These are phyloP conservation scores for Ophiosphaerella korrae DNA, from an alignment of 2,329 filamentous ascomycete species.

Conservation along the genomic window DNA sequence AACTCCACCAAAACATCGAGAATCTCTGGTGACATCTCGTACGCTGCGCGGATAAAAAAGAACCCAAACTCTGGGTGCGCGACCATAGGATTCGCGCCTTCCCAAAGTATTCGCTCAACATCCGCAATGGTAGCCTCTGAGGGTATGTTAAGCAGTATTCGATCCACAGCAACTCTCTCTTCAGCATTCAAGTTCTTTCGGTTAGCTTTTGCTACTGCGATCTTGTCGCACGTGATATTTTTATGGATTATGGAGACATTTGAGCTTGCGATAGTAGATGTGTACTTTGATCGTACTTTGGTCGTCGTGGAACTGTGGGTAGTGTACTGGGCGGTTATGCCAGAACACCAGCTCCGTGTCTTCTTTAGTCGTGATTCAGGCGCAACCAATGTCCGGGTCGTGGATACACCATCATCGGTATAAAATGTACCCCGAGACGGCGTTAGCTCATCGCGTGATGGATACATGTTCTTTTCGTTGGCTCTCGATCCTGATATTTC, in stretches of 20 bases:
- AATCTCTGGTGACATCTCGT: slow-evolving; percentile 29
- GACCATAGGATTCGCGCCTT: slow-evolving; percentile 39
- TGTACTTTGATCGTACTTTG: slow-evolving; percentile 15
- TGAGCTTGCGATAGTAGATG: slow-evolving; percentile 29
- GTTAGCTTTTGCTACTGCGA: slow-evolving; percentile 34
- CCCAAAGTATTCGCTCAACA: slow-evolving; percentile 37
- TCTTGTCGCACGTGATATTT: slow-evolving; percentile 33
- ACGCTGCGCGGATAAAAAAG: slow-evolving; percentile 37
- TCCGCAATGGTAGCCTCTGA: slow-evolving; percentile 25
- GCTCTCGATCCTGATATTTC: slow-evolving; percentile 9
- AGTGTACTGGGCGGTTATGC: slow-evolving; percentile 14
- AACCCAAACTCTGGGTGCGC: slow-evolving; percentile 35
- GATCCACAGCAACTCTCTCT: slow-evolving; percentile 35
- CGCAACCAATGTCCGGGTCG: slow-evolving; percentile 22
- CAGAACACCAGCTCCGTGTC: slow-evolving; percentile 30
- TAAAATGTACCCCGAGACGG: slow-evolving; percentile 37
- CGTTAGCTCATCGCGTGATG: slow-evolving; percentile 13
- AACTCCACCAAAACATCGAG: slow-evolving; percentile 35
- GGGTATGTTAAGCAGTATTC: slow-evolving; percentile 34
- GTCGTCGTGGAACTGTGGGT: slow-evolving; percentile 18
- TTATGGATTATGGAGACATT: slow-evolving; percentile 35
- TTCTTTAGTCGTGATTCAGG: slow-evolving; percentile 25
- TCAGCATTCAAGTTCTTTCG: slow-evolving; percentile 28
- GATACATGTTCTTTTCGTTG: slow-evolving; percentile 10
- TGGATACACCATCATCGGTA: slow-evolving; percentile 33